phyloP scores from a whole-genome alignment of 257 asterid genomes.

The Solanum clarkiae region DNA sequence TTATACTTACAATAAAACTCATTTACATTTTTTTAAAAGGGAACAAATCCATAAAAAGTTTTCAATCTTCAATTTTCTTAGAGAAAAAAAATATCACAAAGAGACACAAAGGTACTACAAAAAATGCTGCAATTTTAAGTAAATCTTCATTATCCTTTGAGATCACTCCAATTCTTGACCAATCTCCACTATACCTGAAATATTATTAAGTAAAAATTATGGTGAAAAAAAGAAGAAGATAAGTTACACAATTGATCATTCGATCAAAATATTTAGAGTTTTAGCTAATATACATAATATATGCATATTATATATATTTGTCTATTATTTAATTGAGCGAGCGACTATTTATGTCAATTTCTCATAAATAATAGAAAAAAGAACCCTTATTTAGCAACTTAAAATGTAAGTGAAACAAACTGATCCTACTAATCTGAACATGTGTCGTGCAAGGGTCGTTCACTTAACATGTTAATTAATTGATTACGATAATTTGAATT shows the following conservation, averaged over 20 bases:
- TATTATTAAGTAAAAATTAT: not conserved
- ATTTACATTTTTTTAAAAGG: not conserved
- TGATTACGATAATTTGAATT: no score
- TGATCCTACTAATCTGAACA: not conserved
- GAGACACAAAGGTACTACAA: slow-evolving; percentile 53
- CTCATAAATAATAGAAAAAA: not conserved
- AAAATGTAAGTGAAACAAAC: not conserved
- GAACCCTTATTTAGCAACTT: not conserved
- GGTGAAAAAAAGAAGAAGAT: no score
- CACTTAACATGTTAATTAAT: not conserved
- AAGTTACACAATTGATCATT: not conserved
- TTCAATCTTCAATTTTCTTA: slow-evolving; percentile 18
- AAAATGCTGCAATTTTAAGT: slow-evolving; percentile 55
- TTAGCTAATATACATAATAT: not conserved
- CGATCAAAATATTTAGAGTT: not conserved
- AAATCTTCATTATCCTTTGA: slow-evolving; percentile 49
- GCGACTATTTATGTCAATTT: not conserved
- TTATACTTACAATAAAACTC: not conserved
- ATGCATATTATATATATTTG: not conserved
- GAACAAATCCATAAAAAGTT: not conserved
- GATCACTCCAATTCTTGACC: slow-evolving; percentile 84
- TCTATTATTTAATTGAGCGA: not conserved
- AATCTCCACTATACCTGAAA: slow-evolving; percentile 84
- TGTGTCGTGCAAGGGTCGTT: not conserved
- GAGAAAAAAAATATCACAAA: slow-evolving; percentile 26